Evolutionary conservation across 768 basidiomycete genomes (phyloP).

Genomic region (Phlebiopsis gigantea): DNA sequence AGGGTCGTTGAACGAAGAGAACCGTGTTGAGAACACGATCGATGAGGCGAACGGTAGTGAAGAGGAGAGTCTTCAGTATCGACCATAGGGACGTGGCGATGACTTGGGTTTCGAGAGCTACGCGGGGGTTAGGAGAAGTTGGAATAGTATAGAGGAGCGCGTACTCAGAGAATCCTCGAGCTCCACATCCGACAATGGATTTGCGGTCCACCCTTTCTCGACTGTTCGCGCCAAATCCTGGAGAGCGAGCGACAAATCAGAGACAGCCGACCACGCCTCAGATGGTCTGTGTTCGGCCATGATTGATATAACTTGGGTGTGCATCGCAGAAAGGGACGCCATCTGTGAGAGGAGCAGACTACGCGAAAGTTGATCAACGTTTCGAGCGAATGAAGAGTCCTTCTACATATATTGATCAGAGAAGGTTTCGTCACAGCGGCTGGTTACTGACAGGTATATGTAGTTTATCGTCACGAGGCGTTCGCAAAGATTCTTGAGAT

Average conservation of each 20-base stretch:
- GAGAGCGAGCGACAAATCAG: conserved; percentile 15
- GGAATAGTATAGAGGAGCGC: neutral
- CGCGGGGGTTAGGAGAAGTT: neutral
- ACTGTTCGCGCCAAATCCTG: conserved; percentile 18
- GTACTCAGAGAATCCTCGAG: conserved; percentile 27
- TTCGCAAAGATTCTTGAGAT: conserved; percentile 5
- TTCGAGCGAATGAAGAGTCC: conserved; percentile 9
- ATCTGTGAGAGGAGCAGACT: conserved; percentile 22
- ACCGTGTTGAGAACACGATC: conserved; percentile 46
- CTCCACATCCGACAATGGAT: conserved; percentile 20
- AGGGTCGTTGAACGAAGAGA: neutral
- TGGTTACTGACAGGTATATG: conserved; percentile 12
- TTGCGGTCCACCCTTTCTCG: conserved; percentile 25
- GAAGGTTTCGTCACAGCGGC: no score
- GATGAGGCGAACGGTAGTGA: conserved; percentile 63
- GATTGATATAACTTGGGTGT: conserved; percentile 19
- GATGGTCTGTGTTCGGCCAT: conserved; percentile 21
- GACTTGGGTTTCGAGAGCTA: conserved; percentile 41
- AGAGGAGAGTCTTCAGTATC: conserved; percentile 70
- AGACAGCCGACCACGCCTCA: conserved; percentile 23
- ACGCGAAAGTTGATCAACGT: conserved; percentile 14
- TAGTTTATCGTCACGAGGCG: conserved; percentile 11
- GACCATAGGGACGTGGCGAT: conserved; percentile 54
- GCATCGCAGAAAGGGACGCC: conserved; percentile 19
- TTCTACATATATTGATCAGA: conserved; percentile 5